Evolutionary conservation across 177 flowering plant species (phyloP).

Genomic region (Vitis hybrid): DNA sequence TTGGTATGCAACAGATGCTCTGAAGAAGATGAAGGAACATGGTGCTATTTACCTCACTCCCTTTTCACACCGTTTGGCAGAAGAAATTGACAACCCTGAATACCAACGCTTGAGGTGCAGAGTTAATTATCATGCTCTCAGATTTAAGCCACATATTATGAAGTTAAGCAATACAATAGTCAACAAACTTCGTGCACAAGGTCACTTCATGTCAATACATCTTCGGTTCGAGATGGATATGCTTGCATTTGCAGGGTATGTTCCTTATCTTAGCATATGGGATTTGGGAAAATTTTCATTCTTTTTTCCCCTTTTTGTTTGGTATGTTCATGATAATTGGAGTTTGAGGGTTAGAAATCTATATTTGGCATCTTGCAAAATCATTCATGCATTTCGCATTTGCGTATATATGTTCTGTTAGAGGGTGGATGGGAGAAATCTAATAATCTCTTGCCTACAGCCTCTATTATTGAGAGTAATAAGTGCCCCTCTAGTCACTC

Average conservation of each 20-base stretch:
- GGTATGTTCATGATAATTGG: background rate
- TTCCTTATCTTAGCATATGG: background rate
- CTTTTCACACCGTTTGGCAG: slow-evolving; percentile 93
- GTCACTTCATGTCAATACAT: slow-evolving; percentile 98
- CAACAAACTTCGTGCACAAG: slow-evolving; percentile 77
- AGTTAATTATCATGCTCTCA: slow-evolving; percentile 93
- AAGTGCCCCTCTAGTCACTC: too few species aligned
- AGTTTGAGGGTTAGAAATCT: too few species aligned
- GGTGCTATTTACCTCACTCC: slow-evolving; percentile 97
- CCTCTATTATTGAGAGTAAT: too few species aligned
- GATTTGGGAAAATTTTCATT: too few species aligned
- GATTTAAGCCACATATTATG: slow-evolving; percentile 89
- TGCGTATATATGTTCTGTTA: too few species aligned
- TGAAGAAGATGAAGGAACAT: slow-evolving; percentile 87
- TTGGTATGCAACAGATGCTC: slow-evolving; percentile 84
- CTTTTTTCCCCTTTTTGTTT: background rate
- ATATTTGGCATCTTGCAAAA: too few species aligned
- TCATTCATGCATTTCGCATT: too few species aligned
- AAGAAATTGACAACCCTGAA: slow-evolving; percentile 93
- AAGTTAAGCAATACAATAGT: slow-evolving; percentile 77
- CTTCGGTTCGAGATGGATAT: slow-evolving; percentile 99
- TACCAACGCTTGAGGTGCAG: slow-evolving; percentile 95
- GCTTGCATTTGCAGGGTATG: slow-evolving; percentile 99
- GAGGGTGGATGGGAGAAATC: too few species aligned
- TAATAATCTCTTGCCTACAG: too few species aligned